These are phyloP conservation scores for Cynanchum wilfordii DNA, from an alignment of 257 asterid species.

Conservation along the genomic window DNA sequence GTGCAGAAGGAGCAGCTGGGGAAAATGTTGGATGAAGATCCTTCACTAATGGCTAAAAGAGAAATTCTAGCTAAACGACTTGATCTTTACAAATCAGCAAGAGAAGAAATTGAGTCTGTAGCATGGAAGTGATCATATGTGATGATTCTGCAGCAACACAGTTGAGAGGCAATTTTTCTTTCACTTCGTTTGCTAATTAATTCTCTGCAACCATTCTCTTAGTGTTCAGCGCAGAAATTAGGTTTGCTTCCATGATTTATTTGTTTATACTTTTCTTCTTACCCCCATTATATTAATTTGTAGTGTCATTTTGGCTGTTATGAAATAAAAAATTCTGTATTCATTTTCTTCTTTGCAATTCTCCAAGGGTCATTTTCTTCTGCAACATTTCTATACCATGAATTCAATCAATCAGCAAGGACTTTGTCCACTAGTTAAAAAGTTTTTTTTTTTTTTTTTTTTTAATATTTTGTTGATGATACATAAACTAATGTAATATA, in stretches of 20 bases:
- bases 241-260: not conserved
- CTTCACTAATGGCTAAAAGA: slow-evolving; percentile 83
- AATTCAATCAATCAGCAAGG: too few species aligned
- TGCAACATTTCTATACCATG: too few species aligned
- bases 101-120: slow-evolving; percentile 90
- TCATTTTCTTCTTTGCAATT: too few species aligned
- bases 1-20: slow-evolving; percentile 90
- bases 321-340: too few species aligned
- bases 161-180: not conserved
- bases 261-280: too few species aligned
- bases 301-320: too few species aligned
- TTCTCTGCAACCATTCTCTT: not conserved
- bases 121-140: slow-evolving; percentile 70
- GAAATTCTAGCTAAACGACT: slow-evolving; percentile 80
- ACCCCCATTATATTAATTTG: too few species aligned
- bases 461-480: too few species aligned
- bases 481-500: too few species aligned
- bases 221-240: not conserved
- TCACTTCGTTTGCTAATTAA: not conserved
- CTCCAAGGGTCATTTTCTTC: too few species aligned
- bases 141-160: not conserved
- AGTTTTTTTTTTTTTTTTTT: too few species aligned
- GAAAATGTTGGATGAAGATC: slow-evolving; percentile 93
- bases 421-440: too few species aligned
- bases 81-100: slow-evolving; percentile 88